Conservation (phyloP, 1,284 basidiomycete genomes). For the Ceratobasidium sp. region DNA sequence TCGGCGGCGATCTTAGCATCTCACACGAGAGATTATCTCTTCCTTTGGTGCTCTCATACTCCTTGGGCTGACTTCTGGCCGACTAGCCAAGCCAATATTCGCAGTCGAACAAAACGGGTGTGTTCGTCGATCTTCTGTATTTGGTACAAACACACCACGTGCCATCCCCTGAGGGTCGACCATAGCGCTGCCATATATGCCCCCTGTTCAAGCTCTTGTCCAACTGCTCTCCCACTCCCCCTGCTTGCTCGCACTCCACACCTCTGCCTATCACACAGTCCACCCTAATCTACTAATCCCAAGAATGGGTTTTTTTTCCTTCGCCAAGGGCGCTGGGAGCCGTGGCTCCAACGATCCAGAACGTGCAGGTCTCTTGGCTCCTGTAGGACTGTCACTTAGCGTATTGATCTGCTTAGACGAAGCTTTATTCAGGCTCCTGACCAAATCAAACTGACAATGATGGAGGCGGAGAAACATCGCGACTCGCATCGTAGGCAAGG, state of each 20-base stretch:
- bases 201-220: too few relatives aligned
- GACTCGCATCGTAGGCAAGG: constrained; percentile 17
- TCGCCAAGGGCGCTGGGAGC: not conserved
- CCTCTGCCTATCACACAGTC: not conserved
- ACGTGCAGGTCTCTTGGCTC: not conserved
- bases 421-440: not conserved
- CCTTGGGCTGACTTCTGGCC: too few relatives aligned
- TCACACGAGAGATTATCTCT: too few relatives aligned
- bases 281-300: not conserved
- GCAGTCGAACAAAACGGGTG: too few relatives aligned
- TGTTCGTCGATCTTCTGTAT: too few relatives aligned
- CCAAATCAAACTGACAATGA: constrained; percentile 23
- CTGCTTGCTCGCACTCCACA: not conserved
- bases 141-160: too few relatives aligned
- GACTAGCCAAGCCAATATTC: too few relatives aligned
- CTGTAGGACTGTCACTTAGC: not conserved
- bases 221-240: too few relatives aligned
- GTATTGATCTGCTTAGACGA: not conserved
- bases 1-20: too few relatives aligned
- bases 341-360: constrained; percentile 16
- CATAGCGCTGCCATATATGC: too few relatives aligned
- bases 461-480: constrained; percentile 20
- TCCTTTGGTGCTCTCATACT: too few relatives aligned
- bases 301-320: not conserved
- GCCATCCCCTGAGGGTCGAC: too few relatives aligned